These are phyloP conservation scores for Ichthyophonus hoferi DNA, from an alignment of 208 protist genomes.

Conservation along the genomic window DNA sequence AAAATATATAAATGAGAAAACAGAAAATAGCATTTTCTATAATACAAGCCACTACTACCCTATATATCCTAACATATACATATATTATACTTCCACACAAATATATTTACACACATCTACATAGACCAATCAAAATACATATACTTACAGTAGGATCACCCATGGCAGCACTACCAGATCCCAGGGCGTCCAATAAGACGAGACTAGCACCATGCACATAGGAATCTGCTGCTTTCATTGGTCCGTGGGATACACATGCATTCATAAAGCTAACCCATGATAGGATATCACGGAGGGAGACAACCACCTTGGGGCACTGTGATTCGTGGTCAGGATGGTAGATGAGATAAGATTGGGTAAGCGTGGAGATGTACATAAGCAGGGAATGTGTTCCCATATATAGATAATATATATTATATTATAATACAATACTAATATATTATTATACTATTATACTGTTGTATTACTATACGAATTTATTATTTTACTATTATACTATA, in stretches of 20 bases:
- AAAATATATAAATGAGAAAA: not conserved
- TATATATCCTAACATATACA: too few species aligned
- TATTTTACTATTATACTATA: too few species aligned
- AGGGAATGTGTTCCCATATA: too few species aligned
- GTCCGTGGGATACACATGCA: not conserved
- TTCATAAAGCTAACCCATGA: slow-evolving; percentile 81
- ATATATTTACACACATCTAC: too few species aligned
- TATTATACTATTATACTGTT: too few species aligned
- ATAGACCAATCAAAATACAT: too few species aligned
- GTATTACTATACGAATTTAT: too few species aligned
- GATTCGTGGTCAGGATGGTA: not conserved
- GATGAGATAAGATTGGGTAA: not conserved
- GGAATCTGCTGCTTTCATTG: slow-evolving; percentile 46
- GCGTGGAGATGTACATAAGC: not conserved
- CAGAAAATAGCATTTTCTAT: too few species aligned
- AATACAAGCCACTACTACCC: too few species aligned
- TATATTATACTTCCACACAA: too few species aligned
- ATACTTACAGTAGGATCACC: not conserved
- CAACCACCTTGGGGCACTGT: slow-evolving; percentile 47
- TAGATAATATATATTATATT: too few species aligned
- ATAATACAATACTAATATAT: too few species aligned
- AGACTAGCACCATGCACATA: slow-evolving; percentile 90
- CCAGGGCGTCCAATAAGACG: slow-evolving; percentile 89
- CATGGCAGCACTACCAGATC: slow-evolving; percentile 26
- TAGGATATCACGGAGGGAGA: slow-evolving; percentile 89